Evolutionary conservation across 371 early-diverging fungal genomes (phyloP), one percentile per base, ranked within the genome.

Genomic region (Mortierella sp.): DNA sequence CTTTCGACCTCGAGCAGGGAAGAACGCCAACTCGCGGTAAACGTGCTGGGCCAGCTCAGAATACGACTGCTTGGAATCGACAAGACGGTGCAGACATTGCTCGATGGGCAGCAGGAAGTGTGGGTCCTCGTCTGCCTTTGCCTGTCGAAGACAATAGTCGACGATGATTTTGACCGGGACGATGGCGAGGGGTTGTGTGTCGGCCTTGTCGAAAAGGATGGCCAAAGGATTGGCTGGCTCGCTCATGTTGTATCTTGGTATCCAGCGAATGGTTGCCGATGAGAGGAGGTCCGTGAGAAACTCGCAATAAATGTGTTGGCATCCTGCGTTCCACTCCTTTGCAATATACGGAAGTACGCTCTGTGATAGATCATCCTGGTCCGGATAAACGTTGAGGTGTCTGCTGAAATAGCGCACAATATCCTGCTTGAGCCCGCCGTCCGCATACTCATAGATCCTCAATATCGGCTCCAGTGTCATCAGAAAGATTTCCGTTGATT

Each of bases 141-240:
- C 66, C 29, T 55, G 37, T 2, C 53, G 74, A 4, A 66, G 19
- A 37, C 70, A 79, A 29, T 74, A 66, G 22, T 74, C 63, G n/a
- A 79, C 52, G 2, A 79, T 0, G 19, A 66, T 58, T 9, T 73
- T 1, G 0, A 26, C 71, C 24, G 61, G 29, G 11, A 0, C 34
- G 2, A 70, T 66, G 5, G 63, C 50, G 0, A 41, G 53, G 9
- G 76, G 67, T 2, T 41, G 4, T 9, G 11, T 65, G 13, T 58
- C 11, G 2, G 61, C 55, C 0, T 11, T 24, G 0, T 24, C 11
- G 10, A 66, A 41, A 4, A 76, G 44, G 2, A 61, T 1, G 0
- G 26, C 19, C n/a, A 71, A 31, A 0, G 76, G 76, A 26, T 71
- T 70, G 29, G 24, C 39, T 16, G 13, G 14, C 0, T 1, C 0